Percentiles rank a stretch among this genome's conserved stretches.
phyloP scores from a whole-genome alignment of 768 basidiomycete species.

The Mycena crocata region DNA sequence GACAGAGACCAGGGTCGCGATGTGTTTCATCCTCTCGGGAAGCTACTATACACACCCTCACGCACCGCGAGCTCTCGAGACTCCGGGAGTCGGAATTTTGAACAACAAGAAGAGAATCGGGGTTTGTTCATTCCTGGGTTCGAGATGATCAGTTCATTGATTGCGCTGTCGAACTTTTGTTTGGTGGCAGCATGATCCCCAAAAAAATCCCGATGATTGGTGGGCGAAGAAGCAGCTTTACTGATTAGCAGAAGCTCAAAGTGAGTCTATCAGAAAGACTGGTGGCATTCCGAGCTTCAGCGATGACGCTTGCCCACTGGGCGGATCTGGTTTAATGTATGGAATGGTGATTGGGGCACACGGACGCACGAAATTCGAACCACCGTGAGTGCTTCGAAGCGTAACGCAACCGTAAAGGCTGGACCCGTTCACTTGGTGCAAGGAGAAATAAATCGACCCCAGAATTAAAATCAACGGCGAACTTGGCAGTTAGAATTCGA shows the following conservation, averaged over 20 bases:
- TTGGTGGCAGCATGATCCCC: conserved; percentile 12
- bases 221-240: conserved; percentile 26
- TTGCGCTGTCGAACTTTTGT: background rate
- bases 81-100: background rate
- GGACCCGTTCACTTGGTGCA: too few relatives aligned
- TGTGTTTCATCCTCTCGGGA: background rate
- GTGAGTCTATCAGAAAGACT: conserved; percentile 29
- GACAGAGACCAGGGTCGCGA: background rate
- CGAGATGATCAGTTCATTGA: background rate
- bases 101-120: background rate
- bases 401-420: background rate
- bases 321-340: conserved; percentile 1
- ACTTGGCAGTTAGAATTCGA: background rate
- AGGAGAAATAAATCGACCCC: too few relatives aligned
- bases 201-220: conserved; percentile 23
- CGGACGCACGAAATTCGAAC: background rate
- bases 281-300: conserved; percentile 7
- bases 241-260: conserved; percentile 6
- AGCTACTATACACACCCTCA: background rate
- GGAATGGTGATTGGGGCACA: background rate
- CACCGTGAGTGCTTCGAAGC: background rate
- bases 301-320: too few relatives aligned
- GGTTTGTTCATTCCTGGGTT: background rate
- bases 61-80: too few relatives aligned
- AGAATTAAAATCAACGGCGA: background rate